Percentiles rank a stretch among this genome's conserved stretches.
Conservation (phyloP, 2,329 filamentous ascomycete species). For the Cordyceps militaris region DNA sequence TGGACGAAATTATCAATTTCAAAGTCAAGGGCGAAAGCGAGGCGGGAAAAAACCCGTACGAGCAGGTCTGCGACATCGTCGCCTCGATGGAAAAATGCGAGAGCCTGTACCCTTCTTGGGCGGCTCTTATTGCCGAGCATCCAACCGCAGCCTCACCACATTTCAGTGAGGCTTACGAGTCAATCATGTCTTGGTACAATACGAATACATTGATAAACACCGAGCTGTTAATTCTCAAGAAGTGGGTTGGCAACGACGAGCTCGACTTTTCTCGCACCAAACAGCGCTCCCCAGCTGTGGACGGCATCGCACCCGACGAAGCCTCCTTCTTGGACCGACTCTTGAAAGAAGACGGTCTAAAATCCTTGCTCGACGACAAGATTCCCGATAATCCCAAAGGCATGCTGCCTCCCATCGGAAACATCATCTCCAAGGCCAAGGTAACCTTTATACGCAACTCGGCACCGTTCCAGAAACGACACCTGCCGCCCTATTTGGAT, state of each 20-base stretch:
- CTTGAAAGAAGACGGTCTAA: conserved; percentile 90
- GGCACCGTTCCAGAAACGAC: conserved; percentile 74
- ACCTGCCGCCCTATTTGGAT: conserved; percentile 93
- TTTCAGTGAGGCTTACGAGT: conserved; percentile 77
- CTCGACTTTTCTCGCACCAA: conserved; percentile 80
- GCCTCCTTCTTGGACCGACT: conserved; percentile 90
- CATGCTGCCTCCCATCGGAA: conserved; percentile 76
- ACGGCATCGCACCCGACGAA: conserved; percentile 73
- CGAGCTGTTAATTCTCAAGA: conserved; percentile 82
- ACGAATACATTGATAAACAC: conserved; percentile 95
- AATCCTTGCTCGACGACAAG: conserved; percentile 75
- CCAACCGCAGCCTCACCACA: conserved; percentile 67
- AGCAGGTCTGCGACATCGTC: conserved; percentile 87
- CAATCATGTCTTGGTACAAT: conserved; percentile 93
- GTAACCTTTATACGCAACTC: conserved; percentile 82
- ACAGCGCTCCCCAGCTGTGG: conserved; percentile 53
- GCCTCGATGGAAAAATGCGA: conserved; percentile 86
- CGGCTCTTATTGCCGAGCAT: conserved; percentile 66
- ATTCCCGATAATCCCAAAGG: conserved; percentile 48
- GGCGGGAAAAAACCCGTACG: conserved; percentile 75
- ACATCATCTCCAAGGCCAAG: conserved; percentile 90
- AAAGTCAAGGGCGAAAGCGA: conserved; percentile 91
- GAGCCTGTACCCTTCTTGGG: conserved; percentile 73
- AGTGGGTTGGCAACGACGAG: conserved; percentile 95
- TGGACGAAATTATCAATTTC: conserved; percentile 89